Evolutionary conservation across 805 yeast genomes (phyloP).

Genomic region (Tetrapisispora pingtungensis): DNA sequence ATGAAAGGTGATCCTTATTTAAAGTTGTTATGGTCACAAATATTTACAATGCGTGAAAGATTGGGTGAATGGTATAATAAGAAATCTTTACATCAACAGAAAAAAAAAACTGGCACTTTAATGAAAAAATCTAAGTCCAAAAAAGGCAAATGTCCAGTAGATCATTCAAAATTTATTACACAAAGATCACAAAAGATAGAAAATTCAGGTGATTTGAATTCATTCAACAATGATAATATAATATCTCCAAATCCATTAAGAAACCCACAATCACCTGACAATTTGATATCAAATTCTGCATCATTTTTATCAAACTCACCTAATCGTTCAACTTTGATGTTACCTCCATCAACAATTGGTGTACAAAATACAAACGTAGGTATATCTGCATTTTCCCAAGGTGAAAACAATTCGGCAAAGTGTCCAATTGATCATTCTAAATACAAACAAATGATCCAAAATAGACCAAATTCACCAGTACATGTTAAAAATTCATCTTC

Average conservation of each 20-base stretch:
- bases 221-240: background rate
- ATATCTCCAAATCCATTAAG: conserved; percentile 1
- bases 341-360: background rate
- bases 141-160: conserved; percentile 11
- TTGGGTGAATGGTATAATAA: conserved; percentile 27
- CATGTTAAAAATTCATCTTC: background rate
- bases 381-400: conserved; percentile 4
- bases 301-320: background rate
- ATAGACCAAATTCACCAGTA: conserved; percentile 4
- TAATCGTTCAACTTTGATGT: background rate
- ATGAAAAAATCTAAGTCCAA: background rate
- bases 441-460: background rate
- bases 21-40: conserved; percentile 44
- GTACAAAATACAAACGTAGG: background rate
- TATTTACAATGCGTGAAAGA: conserved; percentile 34
- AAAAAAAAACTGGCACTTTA: background rate
- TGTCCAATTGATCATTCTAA: conserved; percentile 7
- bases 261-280: background rate
- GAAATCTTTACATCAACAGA: conserved; percentile 6
- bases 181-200: conserved; percentile 7
- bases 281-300: background rate
- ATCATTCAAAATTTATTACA: conserved; percentile 7
- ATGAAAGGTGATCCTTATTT: conserved; percentile 50
- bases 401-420: background rate
- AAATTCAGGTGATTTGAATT: conserved; percentile 4